These are phyloP conservation scores for Trametes maxima DNA, from an alignment of 768 basidiomycete genomes.

Conservation along the genomic window DNA sequence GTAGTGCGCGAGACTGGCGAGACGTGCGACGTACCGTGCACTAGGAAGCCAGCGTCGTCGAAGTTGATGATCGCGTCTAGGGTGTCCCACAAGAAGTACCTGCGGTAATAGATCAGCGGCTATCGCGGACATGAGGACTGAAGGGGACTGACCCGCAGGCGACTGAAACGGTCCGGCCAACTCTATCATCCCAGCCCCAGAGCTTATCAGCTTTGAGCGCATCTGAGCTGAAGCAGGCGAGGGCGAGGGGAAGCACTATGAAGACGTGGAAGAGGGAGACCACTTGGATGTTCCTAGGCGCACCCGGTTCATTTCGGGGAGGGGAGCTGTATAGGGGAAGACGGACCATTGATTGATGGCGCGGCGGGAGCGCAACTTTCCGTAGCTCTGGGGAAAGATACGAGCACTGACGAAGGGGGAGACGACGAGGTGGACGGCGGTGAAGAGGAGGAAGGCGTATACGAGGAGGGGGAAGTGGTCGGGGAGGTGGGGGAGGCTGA, in stretches of 20 bases:
- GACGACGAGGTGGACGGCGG: conserved; percentile 55
- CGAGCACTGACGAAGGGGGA: conserved; percentile 54
- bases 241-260: conserved; percentile 64
- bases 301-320: background rate
- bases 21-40: conserved; percentile 55
- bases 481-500: conserved; percentile 58
- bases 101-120: conserved; percentile 28
- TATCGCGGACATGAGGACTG: background rate
- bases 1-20: background rate
- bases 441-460: conserved; percentile 58
- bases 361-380: conserved; percentile 42
- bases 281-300: conserved; percentile 63
- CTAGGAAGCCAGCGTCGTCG: conserved; percentile 69
- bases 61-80: conserved; percentile 71
- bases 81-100: conserved; percentile 86
- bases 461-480: conserved; percentile 57
- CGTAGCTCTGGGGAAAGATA: conserved; percentile 54
- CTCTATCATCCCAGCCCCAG: conserved; percentile 70
- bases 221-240: conserved; percentile 51
- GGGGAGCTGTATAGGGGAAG: background rate
- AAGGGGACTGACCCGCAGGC: conserved; percentile 60
- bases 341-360: conserved; percentile 65
- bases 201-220: conserved; percentile 61
- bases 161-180: conserved; percentile 64
- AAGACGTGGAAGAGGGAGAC: conserved; percentile 76